Base-by-base conservation (phyloP, 2,329 filamentous ascomycete genomes). In the Aureobasidium sp. region DNA sequence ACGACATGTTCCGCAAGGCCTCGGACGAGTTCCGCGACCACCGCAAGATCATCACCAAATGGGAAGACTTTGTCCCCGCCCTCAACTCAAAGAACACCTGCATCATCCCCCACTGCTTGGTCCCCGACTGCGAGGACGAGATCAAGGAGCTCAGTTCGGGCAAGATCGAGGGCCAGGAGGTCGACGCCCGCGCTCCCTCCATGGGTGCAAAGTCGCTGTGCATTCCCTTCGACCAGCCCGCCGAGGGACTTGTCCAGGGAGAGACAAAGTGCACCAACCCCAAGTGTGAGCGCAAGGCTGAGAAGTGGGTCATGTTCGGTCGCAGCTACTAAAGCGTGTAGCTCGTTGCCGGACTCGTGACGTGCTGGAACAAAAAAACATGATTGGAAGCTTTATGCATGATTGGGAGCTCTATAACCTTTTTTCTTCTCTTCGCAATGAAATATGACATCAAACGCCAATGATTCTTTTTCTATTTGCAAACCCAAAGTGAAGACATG, bases 221-320 rank as follows among this genome's bases (percentile, higher is more conserved):
- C 70, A 89, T 89, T 77, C 87, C 87, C 51, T 93, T 92, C 67
- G 88, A 94, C 64, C 90, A 96, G 83, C 92, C 92, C 40, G 84
- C 87, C 69, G 89, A 87, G 25, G 78, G 95, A 19, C 64, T 73
- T 64, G 82, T 88, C 64, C 79, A 84, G 65, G 92, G 89, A 53
- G 87, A 89, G 77, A 96, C 90, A 61, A 92, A 94, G 76, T 99
- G 94, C 73, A 80, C 93, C 68, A 96, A 89, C 80, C 93, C 93
- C 43, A 87, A 93, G 70, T 97, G 93, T 77, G 79, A 79, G 63
- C 80, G 79, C 65, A 77, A 84, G 54, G 93, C 93, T 19, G 84
- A 93, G 79, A 83, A 87, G 69, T 97, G 90, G 88, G 89, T 89
- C 74, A 88, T 96, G 86, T 97, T 96, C 75, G 93, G 93, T 69